Percentiles rank a stretch among this genome's conserved stretches.
These are phyloP conservation scores for Gymnopilus dilepis DNA, from an alignment of 768 basidiomycete genomes.

Conservation along the genomic window DNA sequence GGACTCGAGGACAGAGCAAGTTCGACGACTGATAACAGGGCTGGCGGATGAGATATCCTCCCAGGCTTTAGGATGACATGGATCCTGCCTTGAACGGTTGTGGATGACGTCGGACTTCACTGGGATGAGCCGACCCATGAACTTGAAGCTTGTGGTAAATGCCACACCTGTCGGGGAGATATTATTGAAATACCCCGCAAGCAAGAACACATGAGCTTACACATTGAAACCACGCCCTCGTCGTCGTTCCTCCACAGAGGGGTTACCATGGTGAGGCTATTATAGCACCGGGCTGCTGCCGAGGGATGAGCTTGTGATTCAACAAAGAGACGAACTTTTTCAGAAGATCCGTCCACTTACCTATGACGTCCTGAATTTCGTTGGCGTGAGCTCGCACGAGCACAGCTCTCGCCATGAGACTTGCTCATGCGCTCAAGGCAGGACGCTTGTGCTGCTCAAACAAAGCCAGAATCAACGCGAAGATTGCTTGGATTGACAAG, in stretches of 20 bases:
- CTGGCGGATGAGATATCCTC: constrained; percentile 79
- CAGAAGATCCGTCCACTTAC: constrained; percentile 46
- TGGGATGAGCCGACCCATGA: constrained; percentile 81
- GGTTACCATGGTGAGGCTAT: constrained; percentile 88
- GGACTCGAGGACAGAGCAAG: constrained; percentile 65
- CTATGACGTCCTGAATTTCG: constrained; percentile 77
- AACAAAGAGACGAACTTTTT: constrained; percentile 32
- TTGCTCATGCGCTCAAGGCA: constrained; percentile 88
- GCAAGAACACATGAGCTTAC: constrained; percentile 48
- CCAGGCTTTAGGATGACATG: constrained; percentile 58
- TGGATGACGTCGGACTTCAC: constrained; percentile 94
- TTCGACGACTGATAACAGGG: constrained; percentile 73
- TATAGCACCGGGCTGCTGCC: constrained; percentile 80
- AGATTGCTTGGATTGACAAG: not conserved
- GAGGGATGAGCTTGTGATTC: constrained; percentile 36
- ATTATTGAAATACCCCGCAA: constrained; percentile 3
- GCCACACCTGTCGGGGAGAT: constrained; percentile 60
- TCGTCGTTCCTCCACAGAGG: constrained; percentile 92
- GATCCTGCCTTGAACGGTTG: constrained; percentile 84
- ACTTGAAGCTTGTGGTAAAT: constrained; percentile 88
- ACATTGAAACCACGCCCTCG: constrained; percentile 91
- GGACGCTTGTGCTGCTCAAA: constrained; percentile 74
- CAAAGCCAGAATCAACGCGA: constrained; percentile 15
- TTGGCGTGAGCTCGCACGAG: constrained; percentile 65
- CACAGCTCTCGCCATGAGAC: constrained; percentile 73